Evolutionary conservation across 2,329 filamentous ascomycete genomes (phyloP).

Genomic region (Colletotrichum plurivorum): DNA sequence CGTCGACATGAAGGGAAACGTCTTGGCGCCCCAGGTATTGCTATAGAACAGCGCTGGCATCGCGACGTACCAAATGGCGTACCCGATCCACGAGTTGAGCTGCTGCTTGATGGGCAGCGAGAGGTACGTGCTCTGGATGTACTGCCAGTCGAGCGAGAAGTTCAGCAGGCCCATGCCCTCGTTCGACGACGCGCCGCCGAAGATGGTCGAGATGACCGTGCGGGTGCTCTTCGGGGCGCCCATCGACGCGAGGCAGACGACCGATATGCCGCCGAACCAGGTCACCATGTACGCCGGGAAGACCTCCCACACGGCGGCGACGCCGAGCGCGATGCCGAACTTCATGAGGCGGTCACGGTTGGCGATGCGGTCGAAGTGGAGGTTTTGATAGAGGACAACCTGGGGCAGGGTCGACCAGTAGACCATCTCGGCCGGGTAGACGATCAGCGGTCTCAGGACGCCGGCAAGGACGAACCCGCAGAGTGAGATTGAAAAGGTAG

Average conservation of each 20-base stretch:
- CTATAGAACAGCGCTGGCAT: slow-evolving; percentile 57
- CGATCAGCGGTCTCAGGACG: slow-evolving; percentile 47
- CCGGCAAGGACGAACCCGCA: slow-evolving; percentile 49
- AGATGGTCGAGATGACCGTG: slow-evolving; percentile 45
- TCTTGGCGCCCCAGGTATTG: slow-evolving; percentile 54
- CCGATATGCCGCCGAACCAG: slow-evolving; percentile 54
- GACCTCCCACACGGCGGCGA: slow-evolving; percentile 60
- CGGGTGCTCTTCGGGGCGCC: slow-evolving; percentile 48
- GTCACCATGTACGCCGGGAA: slow-evolving; percentile 63
- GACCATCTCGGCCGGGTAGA: slow-evolving; percentile 51
- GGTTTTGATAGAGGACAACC: slow-evolving; percentile 51
- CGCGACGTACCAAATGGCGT: slow-evolving; percentile 51
- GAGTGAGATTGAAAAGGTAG: slow-evolving; percentile 47
- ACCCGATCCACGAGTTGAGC: slow-evolving; percentile 55
- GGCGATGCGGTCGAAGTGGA: slow-evolving; percentile 48
- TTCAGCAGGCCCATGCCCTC: slow-evolving; percentile 57
- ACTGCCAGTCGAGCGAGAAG: slow-evolving; percentile 61
- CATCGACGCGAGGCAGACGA: slow-evolving; percentile 62
- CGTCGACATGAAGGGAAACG: slow-evolving; percentile 51
- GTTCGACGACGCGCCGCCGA: slow-evolving; percentile 58
- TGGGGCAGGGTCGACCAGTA: slow-evolving; percentile 51
- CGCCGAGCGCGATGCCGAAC: slow-evolving; percentile 47
- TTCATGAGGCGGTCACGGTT: slow-evolving; percentile 48
- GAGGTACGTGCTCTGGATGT: slow-evolving; percentile 53
- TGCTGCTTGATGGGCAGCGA: slow-evolving; percentile 55